Percentiles rank a stretch among this genome's conserved stretches.
These are phyloP conservation scores for Amanita inopinata DNA, from an alignment of 768 basidiomycete species.

Conservation along the genomic window DNA sequence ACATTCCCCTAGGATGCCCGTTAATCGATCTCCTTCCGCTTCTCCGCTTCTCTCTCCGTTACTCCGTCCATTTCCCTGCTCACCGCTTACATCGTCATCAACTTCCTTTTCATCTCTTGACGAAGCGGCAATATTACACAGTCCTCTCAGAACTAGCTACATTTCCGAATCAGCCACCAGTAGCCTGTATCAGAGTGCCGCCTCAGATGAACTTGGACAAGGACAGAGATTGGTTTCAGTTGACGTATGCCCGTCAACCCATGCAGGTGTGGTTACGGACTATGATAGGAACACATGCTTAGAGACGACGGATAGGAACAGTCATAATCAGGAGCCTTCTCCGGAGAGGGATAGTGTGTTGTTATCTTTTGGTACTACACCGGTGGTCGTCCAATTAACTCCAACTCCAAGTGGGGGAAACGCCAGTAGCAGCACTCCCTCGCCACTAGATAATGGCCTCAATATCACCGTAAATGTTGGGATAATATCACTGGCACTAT, in stretches of 20 bases:
- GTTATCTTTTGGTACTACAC: constrained; percentile 52
- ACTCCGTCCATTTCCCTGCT: constrained; percentile 17
- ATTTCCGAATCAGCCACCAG: constrained; percentile 39
- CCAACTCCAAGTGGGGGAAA: constrained; percentile 22
- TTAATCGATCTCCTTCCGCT: constrained; percentile 2
- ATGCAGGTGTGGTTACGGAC: no score
- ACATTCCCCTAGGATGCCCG: not conserved
- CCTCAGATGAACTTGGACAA: constrained; percentile 25
- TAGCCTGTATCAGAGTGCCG: constrained; percentile 74
- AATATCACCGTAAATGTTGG: constrained; percentile 1
- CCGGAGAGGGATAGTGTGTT: constrained; percentile 32
- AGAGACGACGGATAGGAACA: not conserved
- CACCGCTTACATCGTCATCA: constrained; percentile 30
- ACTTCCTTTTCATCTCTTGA: constrained; percentile 57
- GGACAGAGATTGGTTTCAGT: not conserved
- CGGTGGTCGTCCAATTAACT: constrained; percentile 50
- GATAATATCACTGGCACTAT: not conserved
- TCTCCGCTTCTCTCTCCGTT: constrained; percentile 15
- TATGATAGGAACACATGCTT: no score
- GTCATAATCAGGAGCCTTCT: not conserved
- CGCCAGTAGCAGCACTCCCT: not conserved
- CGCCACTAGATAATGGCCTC: not conserved
- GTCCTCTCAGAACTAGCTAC: constrained; percentile 40
- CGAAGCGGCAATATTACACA: constrained; percentile 72
- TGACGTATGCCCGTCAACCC: no score